A percentile compares a stretch with the other conserved stretches of the same genome.
These are phyloP conservation scores for Lachancea thermotolerans DNA, from an alignment of 805 yeast species.

Conservation along the genomic window DNA sequence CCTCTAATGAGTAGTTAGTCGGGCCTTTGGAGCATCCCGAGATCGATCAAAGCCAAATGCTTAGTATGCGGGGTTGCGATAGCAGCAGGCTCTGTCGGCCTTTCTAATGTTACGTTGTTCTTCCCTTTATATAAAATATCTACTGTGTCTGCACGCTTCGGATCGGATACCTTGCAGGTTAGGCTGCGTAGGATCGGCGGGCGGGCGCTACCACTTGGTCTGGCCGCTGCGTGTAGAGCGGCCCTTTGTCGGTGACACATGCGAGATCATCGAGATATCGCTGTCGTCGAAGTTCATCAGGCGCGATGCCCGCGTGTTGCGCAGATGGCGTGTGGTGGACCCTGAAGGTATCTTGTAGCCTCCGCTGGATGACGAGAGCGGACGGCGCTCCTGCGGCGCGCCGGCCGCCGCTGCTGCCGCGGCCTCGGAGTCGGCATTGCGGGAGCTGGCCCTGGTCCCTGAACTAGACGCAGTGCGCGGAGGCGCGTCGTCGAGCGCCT, in stretches of 20 bases:
- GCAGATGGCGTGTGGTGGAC: constrained; percentile 23
- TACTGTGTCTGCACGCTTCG: too few species aligned
- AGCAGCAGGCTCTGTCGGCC: too few species aligned
- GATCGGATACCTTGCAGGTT: too few species aligned
- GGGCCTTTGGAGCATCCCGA: too few species aligned
- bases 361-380: constrained; percentile 1
- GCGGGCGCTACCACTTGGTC: constrained; percentile 8
- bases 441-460: background rate
- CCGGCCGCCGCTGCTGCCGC: background rate
- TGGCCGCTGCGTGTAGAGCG: constrained; percentile 32
- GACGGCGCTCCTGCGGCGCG: background rate
- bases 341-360: constrained; percentile 28
- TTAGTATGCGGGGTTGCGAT: too few species aligned
- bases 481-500: constrained; percentile 8
- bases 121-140: too few species aligned
- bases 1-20: too few species aligned
- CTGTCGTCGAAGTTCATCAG: constrained; percentile 26
- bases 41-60: too few species aligned
- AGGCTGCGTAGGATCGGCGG: too few species aligned
- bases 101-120: too few species aligned
- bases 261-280: constrained; percentile 34
- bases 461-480: background rate
- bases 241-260: constrained; percentile 22
- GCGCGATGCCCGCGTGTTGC: constrained; percentile 18
- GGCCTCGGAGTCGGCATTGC: too few species aligned